These are phyloP conservation scores for Xerocomus amazonicus DNA, from an alignment of 1,284 basidiomycete genomes.

Conservation along the genomic window DNA sequence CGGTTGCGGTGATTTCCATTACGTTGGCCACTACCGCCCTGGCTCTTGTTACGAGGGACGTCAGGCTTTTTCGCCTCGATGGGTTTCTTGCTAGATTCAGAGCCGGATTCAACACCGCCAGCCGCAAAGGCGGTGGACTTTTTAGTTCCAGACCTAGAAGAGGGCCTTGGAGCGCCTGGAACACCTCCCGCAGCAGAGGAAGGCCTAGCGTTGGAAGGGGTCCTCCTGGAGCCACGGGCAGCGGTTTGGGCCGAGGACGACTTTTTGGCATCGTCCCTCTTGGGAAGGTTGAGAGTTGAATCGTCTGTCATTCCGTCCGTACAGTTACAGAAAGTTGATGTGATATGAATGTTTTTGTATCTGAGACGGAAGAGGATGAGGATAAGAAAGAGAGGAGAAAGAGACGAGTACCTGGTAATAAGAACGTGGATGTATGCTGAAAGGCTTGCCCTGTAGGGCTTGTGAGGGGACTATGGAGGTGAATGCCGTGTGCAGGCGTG, in stretches of 20 bases:
- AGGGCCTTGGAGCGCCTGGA: conserved; percentile 50
- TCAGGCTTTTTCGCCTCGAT: conserved; percentile 56
- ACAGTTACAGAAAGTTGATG: conserved; percentile 46
- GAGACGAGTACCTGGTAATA: conserved; percentile 45
- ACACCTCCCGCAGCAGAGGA: conserved; percentile 41
- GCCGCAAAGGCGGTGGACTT: conserved; percentile 39
- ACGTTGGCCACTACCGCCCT: conserved; percentile 44
- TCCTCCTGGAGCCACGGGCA: conserved; percentile 55
- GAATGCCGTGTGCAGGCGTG: conserved; percentile 58
- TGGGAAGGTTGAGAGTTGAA: conserved; percentile 54
- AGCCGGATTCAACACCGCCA: conserved; percentile 57
- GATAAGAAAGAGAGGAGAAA: not conserved
- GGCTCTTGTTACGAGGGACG: conserved; percentile 51
- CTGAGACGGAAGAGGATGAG: conserved; percentile 13
- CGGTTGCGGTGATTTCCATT: conserved; percentile 51
- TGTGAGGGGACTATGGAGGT: conserved; percentile 64
- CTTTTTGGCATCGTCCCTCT: conserved; percentile 67
- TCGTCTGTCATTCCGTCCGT: conserved; percentile 86
- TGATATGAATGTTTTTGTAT: conserved; percentile 52
- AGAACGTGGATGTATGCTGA: conserved; percentile 42
- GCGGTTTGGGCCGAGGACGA: conserved; percentile 38
- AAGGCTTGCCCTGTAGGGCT: conserved; percentile 83
- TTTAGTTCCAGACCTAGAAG: conserved; percentile 63
- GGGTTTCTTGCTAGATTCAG: conserved; percentile 60
- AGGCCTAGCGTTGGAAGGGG: conserved; percentile 50